Evolutionary conservation across 1,284 basidiomycete species (phyloP).

Genomic region (Ustilago nuda): DNA sequence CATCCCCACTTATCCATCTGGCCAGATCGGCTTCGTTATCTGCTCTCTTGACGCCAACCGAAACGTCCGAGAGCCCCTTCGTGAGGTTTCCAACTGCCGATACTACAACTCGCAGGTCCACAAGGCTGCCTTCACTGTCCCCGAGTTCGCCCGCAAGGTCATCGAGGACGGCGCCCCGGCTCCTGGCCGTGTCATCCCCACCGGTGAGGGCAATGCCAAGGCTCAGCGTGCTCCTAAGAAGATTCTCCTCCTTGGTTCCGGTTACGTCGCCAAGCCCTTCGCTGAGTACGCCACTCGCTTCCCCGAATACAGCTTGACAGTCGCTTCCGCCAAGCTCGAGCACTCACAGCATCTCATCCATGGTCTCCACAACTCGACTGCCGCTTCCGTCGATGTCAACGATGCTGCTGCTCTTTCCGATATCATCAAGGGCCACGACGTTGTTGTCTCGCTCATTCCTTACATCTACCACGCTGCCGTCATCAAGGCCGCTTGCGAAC

Average conservation of each 20-base stretch:
- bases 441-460: constrained; percentile 96
- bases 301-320: constrained; percentile 84
- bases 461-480: constrained; percentile 92
- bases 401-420: constrained; percentile 80
- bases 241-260: constrained; percentile 90
- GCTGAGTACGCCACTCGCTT: constrained; percentile 91
- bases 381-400: constrained; percentile 86
- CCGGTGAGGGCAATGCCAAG: constrained; percentile 72
- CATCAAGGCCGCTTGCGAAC: constrained; percentile 94
- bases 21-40: constrained; percentile 95
- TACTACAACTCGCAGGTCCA: constrained; percentile 93
- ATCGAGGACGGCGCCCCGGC: constrained; percentile 67
- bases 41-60: constrained; percentile 77
- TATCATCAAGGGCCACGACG: constrained; percentile 85
- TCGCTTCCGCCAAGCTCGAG: constrained; percentile 70
- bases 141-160: constrained; percentile 82
- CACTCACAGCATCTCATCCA: constrained; percentile 78
- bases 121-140: constrained; percentile 85
- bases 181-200: constrained; percentile 67
- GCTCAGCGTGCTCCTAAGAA: constrained; percentile 73
- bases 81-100: constrained; percentile 73
- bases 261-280: constrained; percentile 92
- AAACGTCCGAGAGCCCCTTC: constrained; percentile 72
- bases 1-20: constrained; percentile 96
- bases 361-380: constrained; percentile 77